phyloP scores from a whole-genome alignment of 495 filamentous ascomycete species.

The Neohortaea acidophila region DNA sequence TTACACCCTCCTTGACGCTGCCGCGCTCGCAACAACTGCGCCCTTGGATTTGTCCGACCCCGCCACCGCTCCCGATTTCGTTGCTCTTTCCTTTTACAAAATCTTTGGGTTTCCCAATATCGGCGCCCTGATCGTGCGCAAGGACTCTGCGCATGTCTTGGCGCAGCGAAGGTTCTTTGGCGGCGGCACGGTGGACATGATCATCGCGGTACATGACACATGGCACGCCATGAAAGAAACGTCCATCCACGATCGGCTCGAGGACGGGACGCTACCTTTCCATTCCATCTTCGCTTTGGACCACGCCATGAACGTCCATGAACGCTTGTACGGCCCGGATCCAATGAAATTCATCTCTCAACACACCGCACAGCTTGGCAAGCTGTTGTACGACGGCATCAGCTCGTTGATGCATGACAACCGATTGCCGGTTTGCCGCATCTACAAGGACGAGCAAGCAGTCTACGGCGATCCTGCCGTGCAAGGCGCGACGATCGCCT shows the following conservation, averaged over 20 bases:
- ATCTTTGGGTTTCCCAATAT: conserved; percentile 71
- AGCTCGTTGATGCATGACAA: conserved; percentile 42
- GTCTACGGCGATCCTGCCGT: conserved; percentile 40
- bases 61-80: conserved; percentile 53
- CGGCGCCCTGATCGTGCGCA: conserved; percentile 54
- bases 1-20: conserved; percentile 59
- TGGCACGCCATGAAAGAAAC: conserved; percentile 50
- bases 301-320: conserved; percentile 51
- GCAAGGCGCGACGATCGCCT: conserved; percentile 58
- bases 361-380: conserved; percentile 45
- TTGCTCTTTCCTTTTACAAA: conserved; percentile 60
- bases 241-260: conserved; percentile 48
- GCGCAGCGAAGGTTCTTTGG: conserved; percentile 55
- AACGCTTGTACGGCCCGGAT: conserved; percentile 37
- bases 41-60: conserved; percentile 47
- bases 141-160: conserved; percentile 45
- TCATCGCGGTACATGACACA: conserved; percentile 40
- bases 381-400: conserved; percentile 37
- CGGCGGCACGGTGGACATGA: conserved; percentile 60
- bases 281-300: conserved; percentile 61
- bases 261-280: conserved; percentile 69
- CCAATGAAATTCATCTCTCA: conserved; percentile 45
- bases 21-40: conserved; percentile 53
- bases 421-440: conserved; percentile 37
- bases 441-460: conserved; percentile 42